Base-by-base conservation (phyloP, 106 monocot genomes). In the Allium fistulosum region DNA sequence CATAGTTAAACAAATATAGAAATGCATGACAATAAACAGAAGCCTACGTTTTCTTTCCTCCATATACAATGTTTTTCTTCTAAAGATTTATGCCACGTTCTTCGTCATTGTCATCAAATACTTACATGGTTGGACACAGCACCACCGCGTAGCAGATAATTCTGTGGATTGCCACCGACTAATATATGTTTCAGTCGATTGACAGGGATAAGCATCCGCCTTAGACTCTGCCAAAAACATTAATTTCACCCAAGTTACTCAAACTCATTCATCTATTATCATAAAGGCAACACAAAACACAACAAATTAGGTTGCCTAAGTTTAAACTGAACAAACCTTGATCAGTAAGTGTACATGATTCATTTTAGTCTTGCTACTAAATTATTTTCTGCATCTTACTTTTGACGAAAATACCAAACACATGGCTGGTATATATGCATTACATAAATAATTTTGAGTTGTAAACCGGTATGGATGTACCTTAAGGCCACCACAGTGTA, bases 171-270 rank as follows among this genome's bases (percentile, higher is more conserved):
- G 49, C 69, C 57, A 51, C 77, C 75, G 26, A 72, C 71, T 15
- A 87, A 58, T 17, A 73, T 62, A 67, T 65, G 28, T 75, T 83
- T 87, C 51, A 87, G 71, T 18, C 83, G 74, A 49, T 47, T 72
- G 7, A 80, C 57, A 10, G 87, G 74, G 27, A 71, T 80, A 9
- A 78, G 17, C 53, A 67, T 66, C 17, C 46, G 53, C 60, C 60
- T 69, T 63, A 83, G 49, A 62, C 60, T 72, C 87, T 87, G 80
- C 49, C 48, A 78, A 14, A 65, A 28, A 12, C 12, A 53, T 8
- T 15, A n/a, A 48, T 5, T 37, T 37, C 37, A 1, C 37, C 37
- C 37, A 26, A 53, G 48, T 47, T 46, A 26, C 15, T 7, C 3
- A 61, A 61, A 61, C 9, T 61, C 16, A 61, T 9, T 13, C 60